Percentiles rank a stretch among this genome's conserved stretches.
Conservation (phyloP, 306 rosid species). For the Alnus rubra region DNA sequence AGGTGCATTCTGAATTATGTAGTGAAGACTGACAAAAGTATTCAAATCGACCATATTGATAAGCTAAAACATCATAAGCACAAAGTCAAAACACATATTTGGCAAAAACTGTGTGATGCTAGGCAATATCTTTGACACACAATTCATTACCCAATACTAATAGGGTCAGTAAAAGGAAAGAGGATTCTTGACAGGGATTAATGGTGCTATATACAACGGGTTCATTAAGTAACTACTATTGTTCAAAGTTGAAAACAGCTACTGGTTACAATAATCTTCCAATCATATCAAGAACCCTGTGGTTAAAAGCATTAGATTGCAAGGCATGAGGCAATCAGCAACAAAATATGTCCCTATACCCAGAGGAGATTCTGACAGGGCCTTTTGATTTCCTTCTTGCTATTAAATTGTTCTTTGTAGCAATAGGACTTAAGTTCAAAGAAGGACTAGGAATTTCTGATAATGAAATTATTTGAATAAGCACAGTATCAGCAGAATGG, state of each 20-base stretch:
- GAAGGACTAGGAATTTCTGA: background rate
- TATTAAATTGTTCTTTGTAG: background rate
- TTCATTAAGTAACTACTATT: background rate
- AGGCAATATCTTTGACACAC: slow-evolving; percentile 20
- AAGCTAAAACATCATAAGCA: slow-evolving; percentile 3
- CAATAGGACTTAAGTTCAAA: background rate
- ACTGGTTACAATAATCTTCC: background rate
- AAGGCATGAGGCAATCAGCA: background rate
- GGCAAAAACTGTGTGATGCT: background rate
- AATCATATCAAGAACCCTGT: background rate
- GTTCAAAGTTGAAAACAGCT: background rate
- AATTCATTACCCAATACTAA: background rate
- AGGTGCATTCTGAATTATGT: slow-evolving; percentile 8
- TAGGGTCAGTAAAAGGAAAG: background rate
- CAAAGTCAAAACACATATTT: slow-evolving; percentile 13
- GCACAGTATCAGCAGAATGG: background rate
- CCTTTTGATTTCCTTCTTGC: background rate
- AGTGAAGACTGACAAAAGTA: background rate
- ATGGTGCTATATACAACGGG: background rate
- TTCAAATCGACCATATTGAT: background rate
- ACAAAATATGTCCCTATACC: background rate
- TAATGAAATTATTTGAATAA: background rate
- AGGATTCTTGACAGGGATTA: background rate
- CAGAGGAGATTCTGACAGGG: background rate
- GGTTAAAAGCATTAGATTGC: background rate